Evolutionary conservation across 192 early-diverging fungal genomes (phyloP).

Genomic region (Ramicandelaber brevisporus): DNA sequence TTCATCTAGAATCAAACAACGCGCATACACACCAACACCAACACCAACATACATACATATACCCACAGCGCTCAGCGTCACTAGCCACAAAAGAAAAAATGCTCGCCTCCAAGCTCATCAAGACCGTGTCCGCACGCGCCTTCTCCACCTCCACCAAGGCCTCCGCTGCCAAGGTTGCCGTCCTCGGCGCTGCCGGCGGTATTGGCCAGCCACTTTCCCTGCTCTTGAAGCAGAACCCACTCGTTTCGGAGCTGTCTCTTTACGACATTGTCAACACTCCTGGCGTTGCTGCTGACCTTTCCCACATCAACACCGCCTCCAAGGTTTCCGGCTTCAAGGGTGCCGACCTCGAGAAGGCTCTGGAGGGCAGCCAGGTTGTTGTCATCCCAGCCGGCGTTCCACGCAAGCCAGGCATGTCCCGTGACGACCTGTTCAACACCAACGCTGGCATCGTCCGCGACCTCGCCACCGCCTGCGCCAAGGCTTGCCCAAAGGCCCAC

Average conservation of each 20-base stretch:
- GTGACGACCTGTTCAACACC: slow-evolving; percentile 97
- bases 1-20: too few relatives aligned
- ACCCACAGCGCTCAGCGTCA: not conserved
- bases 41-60: too few relatives aligned
- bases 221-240: slow-evolving; percentile 72
- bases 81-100: slow-evolving; percentile 8
- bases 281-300: slow-evolving; percentile 89
- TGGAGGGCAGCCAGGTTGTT: slow-evolving; percentile 50
- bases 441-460: slow-evolving; percentile 73
- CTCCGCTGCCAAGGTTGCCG: slow-evolving; percentile 24
- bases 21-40: too few relatives aligned
- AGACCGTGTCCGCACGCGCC: slow-evolving; percentile 14
- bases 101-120: slow-evolving; percentile 17
- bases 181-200: slow-evolving; percentile 68
- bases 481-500: slow-evolving; percentile 62
- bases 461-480: slow-evolving; percentile 54
- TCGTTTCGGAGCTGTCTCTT: slow-evolving; percentile 62
- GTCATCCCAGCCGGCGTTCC: slow-evolving; percentile 96
- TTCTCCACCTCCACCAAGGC: slow-evolving; percentile 16
- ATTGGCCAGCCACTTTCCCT: slow-evolving; percentile 96
- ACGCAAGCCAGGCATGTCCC: slow-evolving; percentile 97
- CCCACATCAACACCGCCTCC: slow-evolving; percentile 71
- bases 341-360: slow-evolving; percentile 44
- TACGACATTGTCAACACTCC: slow-evolving; percentile 94
- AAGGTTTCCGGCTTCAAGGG: slow-evolving; percentile 48